Conservation (phyloP, 1,284 basidiomycete species). For the Schizopora paradoxa region DNA sequence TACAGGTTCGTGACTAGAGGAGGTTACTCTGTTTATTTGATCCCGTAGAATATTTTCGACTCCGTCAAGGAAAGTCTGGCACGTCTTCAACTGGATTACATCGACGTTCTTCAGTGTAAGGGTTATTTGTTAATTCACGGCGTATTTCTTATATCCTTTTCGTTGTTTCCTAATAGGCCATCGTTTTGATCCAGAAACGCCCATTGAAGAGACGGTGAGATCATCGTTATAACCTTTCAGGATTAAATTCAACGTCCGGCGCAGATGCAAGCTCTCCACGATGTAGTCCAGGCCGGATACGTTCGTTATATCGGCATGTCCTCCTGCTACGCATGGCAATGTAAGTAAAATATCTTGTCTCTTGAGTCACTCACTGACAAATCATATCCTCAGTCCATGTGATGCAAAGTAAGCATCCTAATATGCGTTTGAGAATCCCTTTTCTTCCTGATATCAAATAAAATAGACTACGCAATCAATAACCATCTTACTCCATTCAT, state of each 20-base stretch:
- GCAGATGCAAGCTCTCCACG: slow-evolving; percentile 50
- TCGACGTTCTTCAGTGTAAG: slow-evolving; percentile 32
- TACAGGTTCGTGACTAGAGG: not conserved
- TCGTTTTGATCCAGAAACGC: slow-evolving; percentile 41
- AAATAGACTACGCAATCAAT: slow-evolving; percentile 38
- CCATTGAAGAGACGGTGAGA: slow-evolving; percentile 35
- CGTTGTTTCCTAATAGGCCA: slow-evolving; percentile 24
- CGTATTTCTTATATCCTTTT: not conserved
- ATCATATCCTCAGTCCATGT: slow-evolving; percentile 25
- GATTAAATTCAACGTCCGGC: slow-evolving; percentile 40
- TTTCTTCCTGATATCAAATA: not conserved
- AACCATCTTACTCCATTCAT: slow-evolving; percentile 64
- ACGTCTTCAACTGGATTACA: slow-evolving; percentile 34
- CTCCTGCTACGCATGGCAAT: slow-evolving; percentile 34
- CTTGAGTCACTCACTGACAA: not conserved
- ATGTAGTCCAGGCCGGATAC: slow-evolving; percentile 39
- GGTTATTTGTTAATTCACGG: slow-evolving; percentile 20
- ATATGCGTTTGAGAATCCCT: slow-evolving; percentile 9
- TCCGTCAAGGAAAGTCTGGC: slow-evolving; percentile 33
- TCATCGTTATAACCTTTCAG: not conserved
- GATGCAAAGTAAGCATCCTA: slow-evolving; percentile 31
- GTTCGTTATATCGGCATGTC: slow-evolving; percentile 48
- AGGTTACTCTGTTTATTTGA: not conserved
- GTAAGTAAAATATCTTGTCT: slow-evolving; percentile 22
- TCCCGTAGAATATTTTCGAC: slow-evolving; percentile 32